Base-by-base conservation (phyloP, 352 stramenopile species). In the Blastocystis sp. region DNA sequence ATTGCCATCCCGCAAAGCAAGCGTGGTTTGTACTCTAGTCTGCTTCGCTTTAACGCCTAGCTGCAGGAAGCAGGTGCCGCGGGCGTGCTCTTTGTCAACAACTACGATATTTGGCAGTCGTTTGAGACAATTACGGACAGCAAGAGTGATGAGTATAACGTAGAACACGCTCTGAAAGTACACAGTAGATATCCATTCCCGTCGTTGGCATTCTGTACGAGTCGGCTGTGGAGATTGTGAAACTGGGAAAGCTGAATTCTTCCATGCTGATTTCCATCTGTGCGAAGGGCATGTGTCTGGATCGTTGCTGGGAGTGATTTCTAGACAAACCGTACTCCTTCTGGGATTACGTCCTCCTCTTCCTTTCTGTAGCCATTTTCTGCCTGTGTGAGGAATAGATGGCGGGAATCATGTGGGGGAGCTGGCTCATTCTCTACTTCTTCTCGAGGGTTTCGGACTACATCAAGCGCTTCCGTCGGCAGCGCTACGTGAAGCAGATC, bases 121-220 rank as follows among this genome's bases (percentile, higher is more conserved):
- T 64, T 70, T 17, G 21, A 53, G 19, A 56, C n/a, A 34, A 53
- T 84, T 17, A 45, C n/a, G 21, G 74, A 84, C 52, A 28, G 53
- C 19, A 48, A 84, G 14, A 67, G 52, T 23, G 40, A 21, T 2
- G 48, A 84, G 17, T 84, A 67, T 17, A 84, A 84, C 52, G 74
- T 84, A 69, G 0, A 17, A 34, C 28, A 34, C 28, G 28, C 28
- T 34, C 28, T 34, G 28, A 34, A 34, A 34, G 7, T 14, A 48
- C 21, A 84, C 60, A 14, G 40, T 84, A 84, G 74, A 67, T 67
- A 38, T 59, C 74, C 2, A 69, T 84, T 70, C 74, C 74, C 5
- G 34, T 84, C 38, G 34, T 84, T 67, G 56, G 74, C 43, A 64
- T 69, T n/a, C 65, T 59, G 19, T 84, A 45, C 56, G 28, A 28